These are phyloP conservation scores for Didymella pomorum DNA, from an alignment of 2,329 filamentous ascomycete species.

Conservation along the genomic window DNA sequence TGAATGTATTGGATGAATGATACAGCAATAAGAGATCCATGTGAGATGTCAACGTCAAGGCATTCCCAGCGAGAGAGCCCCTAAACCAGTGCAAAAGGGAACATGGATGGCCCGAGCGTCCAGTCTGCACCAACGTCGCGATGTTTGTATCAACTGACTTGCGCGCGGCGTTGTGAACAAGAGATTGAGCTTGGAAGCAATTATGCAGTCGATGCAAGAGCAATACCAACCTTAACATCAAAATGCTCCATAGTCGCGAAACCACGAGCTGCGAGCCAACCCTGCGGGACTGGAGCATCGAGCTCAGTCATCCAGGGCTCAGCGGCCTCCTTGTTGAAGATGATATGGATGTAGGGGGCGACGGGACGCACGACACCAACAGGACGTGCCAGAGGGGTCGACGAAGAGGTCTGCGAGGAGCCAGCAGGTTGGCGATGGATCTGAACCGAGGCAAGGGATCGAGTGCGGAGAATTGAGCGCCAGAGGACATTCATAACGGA, in stretches of 20 bases:
- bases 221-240: conserved; percentile 37
- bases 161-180: background rate
- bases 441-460: conserved; percentile 30
- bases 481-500: conserved; percentile 34
- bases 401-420: background rate
- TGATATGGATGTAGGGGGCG: conserved; percentile 33
- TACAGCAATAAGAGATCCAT: background rate
- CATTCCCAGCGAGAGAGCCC: background rate
- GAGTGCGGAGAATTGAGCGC: conserved; percentile 33
- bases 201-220: background rate
- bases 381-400: background rate
- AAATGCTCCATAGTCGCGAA: conserved; percentile 42
- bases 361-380: background rate
- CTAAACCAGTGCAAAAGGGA: background rate
- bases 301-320: conserved; percentile 36
- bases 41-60: background rate
- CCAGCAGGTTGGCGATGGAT: conserved; percentile 29
- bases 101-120: background rate
- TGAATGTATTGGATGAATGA: background rate
- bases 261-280: conserved; percentile 33
- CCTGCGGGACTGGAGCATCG: conserved; percentile 18
- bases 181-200: no score
- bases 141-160: background rate
- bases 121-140: background rate
- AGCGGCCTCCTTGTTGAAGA: conserved; percentile 33